These are phyloP conservation scores for Fusarium torreyae DNA, from an alignment of 2,329 filamentous ascomycete species.

Conservation along the genomic window DNA sequence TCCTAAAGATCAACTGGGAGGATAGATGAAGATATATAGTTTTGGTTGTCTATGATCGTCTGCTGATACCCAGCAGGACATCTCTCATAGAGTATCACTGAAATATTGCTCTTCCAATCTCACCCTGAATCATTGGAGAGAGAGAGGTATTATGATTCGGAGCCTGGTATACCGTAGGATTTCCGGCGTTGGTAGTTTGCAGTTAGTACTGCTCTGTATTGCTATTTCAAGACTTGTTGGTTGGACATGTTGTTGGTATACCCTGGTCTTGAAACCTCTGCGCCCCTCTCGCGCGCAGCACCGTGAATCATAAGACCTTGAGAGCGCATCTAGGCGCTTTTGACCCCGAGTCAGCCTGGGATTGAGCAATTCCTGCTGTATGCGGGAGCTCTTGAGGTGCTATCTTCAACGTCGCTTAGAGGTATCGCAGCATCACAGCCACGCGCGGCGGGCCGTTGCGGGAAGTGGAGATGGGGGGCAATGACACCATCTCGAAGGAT, in stretches of 20 bases:
- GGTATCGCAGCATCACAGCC: constrained; percentile 26
- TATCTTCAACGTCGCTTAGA: neutral
- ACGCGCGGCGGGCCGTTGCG: constrained; percentile 28
- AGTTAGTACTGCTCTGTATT: neutral
- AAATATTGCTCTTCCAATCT: neutral
- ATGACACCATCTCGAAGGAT: neutral
- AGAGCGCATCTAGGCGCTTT: constrained; percentile 5
- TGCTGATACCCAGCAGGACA: neutral
- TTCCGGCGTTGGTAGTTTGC: neutral
- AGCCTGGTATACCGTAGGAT: neutral
- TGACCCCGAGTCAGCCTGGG: neutral
- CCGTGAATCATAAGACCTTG: constrained; percentile 16
- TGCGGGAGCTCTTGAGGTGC: neutral
- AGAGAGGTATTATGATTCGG: too few species aligned
- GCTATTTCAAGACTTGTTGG: constrained; percentile 9
- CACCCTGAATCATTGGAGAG: neutral
- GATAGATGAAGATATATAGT: constrained; percentile 2
- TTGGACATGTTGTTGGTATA: constrained; percentile 25
- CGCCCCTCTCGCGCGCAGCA: constrained; percentile 25
- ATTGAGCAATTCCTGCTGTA: neutral
- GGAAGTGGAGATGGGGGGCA: constrained; percentile 15
- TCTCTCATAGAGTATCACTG: neutral
- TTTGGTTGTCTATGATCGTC: constrained; percentile 12
- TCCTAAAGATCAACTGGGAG: neutral
- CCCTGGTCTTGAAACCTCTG: constrained; percentile 35